Conservation (phyloP, 108 stramenopile genomes). For the Cyclotella choctawhatcheeana region DNA sequence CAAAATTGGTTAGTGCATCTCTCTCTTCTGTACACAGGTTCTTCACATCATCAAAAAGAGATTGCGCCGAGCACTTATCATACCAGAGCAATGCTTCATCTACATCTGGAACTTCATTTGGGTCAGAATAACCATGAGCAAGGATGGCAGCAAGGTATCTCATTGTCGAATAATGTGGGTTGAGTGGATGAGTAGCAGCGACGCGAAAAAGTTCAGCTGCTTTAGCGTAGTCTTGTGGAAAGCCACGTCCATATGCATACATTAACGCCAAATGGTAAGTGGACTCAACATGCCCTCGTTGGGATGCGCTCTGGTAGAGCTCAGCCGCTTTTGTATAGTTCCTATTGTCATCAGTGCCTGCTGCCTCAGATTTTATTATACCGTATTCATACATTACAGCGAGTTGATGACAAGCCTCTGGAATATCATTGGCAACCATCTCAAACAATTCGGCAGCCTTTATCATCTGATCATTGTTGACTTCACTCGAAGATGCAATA, state of each 20-base stretch:
- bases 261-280: slow-evolving; percentile 19
- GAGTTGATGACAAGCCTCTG: slow-evolving; percentile 17
- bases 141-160: slow-evolving; percentile 12
- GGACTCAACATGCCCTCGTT: slow-evolving; percentile 15
- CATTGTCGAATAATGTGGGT: slow-evolving; percentile 11
- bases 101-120: slow-evolving; percentile 1
- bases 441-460: slow-evolving; percentile 14
- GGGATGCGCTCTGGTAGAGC: slow-evolving; percentile 13
- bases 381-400: slow-evolving; percentile 25
- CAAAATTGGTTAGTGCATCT: background rate
- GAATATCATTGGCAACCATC: slow-evolving; percentile 6
- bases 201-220: slow-evolving; percentile 12
- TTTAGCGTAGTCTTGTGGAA: slow-evolving; percentile 6
- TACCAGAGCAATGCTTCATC: slow-evolving; percentile 15
- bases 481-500: background rate
- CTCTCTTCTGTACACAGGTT: slow-evolving; percentile 3
- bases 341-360: background rate
- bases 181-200: slow-evolving; percentile 9
- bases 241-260: slow-evolving; percentile 11
- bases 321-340: slow-evolving; percentile 14
- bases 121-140: background rate
- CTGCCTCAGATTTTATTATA: background rate
- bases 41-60: background rate
- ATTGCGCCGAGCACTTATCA: slow-evolving; percentile 4
- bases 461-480: background rate